Evolutionary conservation across 306 rosid genomes (phyloP).

Genomic region (Oxytropis ochrocephala): DNA sequence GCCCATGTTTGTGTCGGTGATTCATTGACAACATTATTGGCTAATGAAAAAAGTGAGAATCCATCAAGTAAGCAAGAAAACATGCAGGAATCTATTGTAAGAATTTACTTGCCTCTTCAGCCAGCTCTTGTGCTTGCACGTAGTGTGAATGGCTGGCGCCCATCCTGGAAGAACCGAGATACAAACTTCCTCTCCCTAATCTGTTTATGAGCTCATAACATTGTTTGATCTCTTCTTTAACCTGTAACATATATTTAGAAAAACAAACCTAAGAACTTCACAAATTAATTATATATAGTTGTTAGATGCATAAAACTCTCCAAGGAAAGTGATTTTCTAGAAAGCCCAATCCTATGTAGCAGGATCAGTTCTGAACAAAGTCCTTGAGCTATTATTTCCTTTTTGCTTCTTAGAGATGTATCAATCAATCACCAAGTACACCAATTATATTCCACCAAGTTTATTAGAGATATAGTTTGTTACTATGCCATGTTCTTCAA

Average conservation of each 20-base stretch:
- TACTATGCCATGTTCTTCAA: too few relatives aligned
- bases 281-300: background rate
- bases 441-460: background rate
- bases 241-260: constrained; percentile 35
- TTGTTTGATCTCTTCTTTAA: constrained; percentile 63
- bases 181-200: constrained; percentile 80
- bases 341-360: background rate
- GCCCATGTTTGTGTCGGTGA: too few relatives aligned
- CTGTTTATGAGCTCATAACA: constrained; percentile 81
- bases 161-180: constrained; percentile 89
- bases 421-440: background rate
- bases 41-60: background rate
- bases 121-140: constrained; percentile 51
- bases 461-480: too few relatives aligned
- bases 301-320: background rate
- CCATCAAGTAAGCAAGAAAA: constrained; percentile 18
- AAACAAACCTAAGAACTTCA: background rate
- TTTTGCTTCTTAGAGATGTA: background rate
- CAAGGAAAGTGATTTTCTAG: background rate
- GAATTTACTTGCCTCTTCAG: constrained; percentile 60
- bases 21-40: background rate
- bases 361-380: background rate
- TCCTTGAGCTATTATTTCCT: background rate
- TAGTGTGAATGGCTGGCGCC: constrained; percentile 71
- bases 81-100: background rate